Base-by-base conservation (phyloP, 306 rosid species). In the Medicago arabica region DNA sequence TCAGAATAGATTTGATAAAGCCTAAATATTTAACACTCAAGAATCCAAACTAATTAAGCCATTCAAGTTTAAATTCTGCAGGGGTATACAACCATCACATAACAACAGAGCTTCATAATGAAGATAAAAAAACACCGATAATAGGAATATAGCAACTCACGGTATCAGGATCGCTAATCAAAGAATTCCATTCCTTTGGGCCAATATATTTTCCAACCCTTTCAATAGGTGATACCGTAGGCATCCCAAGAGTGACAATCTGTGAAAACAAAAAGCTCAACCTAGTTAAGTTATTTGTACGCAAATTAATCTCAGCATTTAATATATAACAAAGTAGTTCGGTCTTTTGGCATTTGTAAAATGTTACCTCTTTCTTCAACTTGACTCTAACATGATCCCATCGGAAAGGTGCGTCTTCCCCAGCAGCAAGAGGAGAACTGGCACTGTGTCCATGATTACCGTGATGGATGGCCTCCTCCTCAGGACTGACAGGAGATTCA, bases 311-410 rank as follows among this genome's bases (percentile, higher is more conserved):
- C 75, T 78, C 43, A 13, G 47, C 11, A 31, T 43, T 74, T 74
- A 57, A 58, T 38, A 70, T 57, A 50, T 28, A 28, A 28, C 15
- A n/a, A 78, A 62, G 50, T 40, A 78, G 47, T 72, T 53, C 67
- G 41, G 54, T 55, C 36, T 16, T 59, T 49, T 1, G 58, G 38
- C 69, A 47, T 14, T n/a, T 23, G 43, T 9, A 17, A 80, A 75
- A 75, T 1, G 8, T 15, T 68, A 95, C 97, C 95, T 95, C 98
- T 78, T 92, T 94, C 88, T 94, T 95, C 89, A 95, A 79, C 83
- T 92, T 95, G 86, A 95, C 95, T 82, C 98, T 87, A 83, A 95
- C 97, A 77, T 95, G 96, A 78, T 95, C 97, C 98, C 97, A 95
- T 63, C 97, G 82, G 65, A 95, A 95, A 61, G 98, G 98, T 2